These are phyloP conservation scores for Rosa hybrid DNA, from an alignment of 331 rosid genomes.

Conservation along the genomic window DNA sequence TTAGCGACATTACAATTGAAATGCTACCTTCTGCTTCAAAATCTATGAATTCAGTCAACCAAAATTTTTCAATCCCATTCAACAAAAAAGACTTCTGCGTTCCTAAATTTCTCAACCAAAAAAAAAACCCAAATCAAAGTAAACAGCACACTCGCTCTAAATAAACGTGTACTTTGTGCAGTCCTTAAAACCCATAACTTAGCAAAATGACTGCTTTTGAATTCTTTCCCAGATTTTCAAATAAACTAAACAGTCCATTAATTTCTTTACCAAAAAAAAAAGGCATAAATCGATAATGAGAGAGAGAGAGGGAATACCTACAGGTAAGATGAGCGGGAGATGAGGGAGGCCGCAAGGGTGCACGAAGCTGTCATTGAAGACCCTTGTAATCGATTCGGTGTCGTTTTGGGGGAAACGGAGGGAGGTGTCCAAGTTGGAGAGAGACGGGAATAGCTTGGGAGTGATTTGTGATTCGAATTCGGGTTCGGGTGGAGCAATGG, in stretches of 20 bases:
- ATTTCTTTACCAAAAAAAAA: too few species aligned
- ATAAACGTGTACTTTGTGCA: neutral
- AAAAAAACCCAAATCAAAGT: neutral
- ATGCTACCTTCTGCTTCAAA: neutral
- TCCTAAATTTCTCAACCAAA: neutral
- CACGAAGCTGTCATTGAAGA: constrained; percentile 36
- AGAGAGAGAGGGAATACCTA: constrained; percentile 41
- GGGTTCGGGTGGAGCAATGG: constrained; percentile 35
- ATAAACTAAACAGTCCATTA: neutral
- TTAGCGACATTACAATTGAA: neutral
- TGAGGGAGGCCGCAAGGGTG: constrained; percentile 78
- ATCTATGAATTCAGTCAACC: neutral
- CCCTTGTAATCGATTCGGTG: constrained; percentile 34
- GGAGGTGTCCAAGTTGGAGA: constrained; percentile 38
- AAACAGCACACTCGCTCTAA: neutral
- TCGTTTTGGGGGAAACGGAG: constrained; percentile 34
- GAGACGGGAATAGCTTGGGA: constrained; percentile 64
- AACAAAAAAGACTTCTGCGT: neutral
- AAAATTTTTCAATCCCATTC: neutral
- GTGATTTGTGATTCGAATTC: constrained; percentile 25
- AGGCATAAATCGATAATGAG: neutral
- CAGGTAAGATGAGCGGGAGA: constrained; percentile 74
- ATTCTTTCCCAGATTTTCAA: neutral
- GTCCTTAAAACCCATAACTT: neutral
- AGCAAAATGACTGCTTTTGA: neutral